These are phyloP conservation scores for Aspergillus proliferans DNA, from an alignment of 2,329 filamentous ascomycete genomes.

Conservation along the genomic window DNA sequence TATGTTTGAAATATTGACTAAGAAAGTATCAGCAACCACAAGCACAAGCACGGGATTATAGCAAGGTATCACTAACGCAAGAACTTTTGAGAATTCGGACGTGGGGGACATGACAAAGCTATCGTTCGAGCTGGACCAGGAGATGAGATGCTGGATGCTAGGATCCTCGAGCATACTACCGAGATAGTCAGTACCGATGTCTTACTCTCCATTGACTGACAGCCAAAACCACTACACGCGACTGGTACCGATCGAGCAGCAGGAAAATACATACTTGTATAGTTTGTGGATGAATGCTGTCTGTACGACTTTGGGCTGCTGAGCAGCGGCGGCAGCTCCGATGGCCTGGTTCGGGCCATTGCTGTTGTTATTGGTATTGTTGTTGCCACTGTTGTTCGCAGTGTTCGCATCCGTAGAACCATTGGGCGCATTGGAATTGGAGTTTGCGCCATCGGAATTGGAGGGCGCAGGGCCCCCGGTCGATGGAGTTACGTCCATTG, in stretches of 20 bases:
- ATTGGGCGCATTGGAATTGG: constrained; percentile 30
- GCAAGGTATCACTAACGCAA: constrained; percentile 68
- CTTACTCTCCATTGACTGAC: neutral
- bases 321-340: constrained; percentile 52
- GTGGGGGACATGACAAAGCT: constrained; percentile 99
- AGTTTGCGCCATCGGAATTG: constrained; percentile 45
- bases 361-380: constrained; percentile 3
- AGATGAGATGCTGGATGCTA: constrained; percentile 89
- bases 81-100: constrained; percentile 93
- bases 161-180: constrained; percentile 91
- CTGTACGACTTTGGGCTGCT: constrained; percentile 95
- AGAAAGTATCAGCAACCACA: constrained; percentile 15
- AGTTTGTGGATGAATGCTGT: constrained; percentile 99
- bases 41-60: neutral
- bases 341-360: constrained; percentile 28
- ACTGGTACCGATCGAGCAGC: neutral
- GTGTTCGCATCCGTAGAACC: constrained; percentile 24
- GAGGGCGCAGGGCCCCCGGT: constrained; percentile 42
- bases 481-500: constrained; percentile 52
- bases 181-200: constrained; percentile 12
- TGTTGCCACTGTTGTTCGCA: constrained; percentile 8
- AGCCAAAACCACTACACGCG: constrained; percentile 1
- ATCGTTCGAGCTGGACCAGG: constrained; percentile 88
- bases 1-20: constrained; percentile 99
- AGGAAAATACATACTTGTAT: constrained; percentile 67